Conservation (phyloP, 2,329 filamentous ascomycete species). For the Zymoseptoria tritici region DNA sequence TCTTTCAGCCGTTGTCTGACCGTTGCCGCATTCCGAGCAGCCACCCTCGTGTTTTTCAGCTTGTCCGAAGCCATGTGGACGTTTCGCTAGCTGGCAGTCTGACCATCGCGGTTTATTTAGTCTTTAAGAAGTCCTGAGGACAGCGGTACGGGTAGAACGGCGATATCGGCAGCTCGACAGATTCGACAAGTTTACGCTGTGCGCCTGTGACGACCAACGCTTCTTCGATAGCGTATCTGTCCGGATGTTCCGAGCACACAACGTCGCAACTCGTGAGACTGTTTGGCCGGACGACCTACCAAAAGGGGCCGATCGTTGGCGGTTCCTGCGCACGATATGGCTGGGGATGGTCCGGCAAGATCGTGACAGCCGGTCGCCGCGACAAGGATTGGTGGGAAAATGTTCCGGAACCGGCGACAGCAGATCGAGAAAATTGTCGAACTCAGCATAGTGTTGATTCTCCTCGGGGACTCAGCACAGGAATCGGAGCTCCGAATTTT, state of each 20-base stretch:
- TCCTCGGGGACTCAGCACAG: no score
- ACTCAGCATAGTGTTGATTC: no score
- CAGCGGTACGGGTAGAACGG: background rate
- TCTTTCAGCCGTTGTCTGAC: background rate
- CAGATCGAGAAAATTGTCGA: no score
- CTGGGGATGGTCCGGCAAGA: background rate
- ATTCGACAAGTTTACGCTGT: background rate
- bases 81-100: background rate
- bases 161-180: background rate
- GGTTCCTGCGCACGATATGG: background rate
- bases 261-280: background rate
- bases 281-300: background rate
- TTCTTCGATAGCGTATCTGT: background rate
- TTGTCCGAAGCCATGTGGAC: background rate
- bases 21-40: background rate
- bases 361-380: background rate
- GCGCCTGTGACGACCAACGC: background rate
- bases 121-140: background rate
- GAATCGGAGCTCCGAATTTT: no score
- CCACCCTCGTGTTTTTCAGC: background rate
- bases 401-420: background rate
- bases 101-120: background rate
- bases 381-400: background rate
- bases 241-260: background rate
- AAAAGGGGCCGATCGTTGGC: background rate